Evolutionary conservation across 2,329 filamentous ascomycete genomes (phyloP).

Genomic region (Myriosclerotinia curreyana): DNA sequence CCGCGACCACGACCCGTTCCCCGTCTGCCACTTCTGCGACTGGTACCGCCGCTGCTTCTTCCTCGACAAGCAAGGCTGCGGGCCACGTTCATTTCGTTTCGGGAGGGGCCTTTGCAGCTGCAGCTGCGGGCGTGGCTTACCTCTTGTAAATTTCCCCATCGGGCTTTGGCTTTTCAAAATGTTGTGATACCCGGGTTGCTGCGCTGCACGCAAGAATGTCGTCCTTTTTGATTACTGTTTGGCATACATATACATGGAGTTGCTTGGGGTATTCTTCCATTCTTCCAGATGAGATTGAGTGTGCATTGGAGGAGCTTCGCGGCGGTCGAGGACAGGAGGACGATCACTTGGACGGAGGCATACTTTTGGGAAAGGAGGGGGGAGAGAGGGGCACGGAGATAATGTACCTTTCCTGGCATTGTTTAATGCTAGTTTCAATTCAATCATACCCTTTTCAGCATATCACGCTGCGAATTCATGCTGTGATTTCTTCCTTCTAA

Average conservation of each 20-base stretch:
- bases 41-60: neutral
- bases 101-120: conserved; percentile 15
- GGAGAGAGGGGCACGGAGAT: conserved; percentile 7
- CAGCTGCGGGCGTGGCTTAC: conserved; percentile 21
- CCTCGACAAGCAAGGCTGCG: conserved; percentile 17
- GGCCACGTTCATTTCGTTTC: conserved; percentile 14
- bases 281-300: conserved; percentile 13
- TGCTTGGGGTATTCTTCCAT: conserved; percentile 14
- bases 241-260: conserved; percentile 18
- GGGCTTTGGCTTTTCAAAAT: conserved; percentile 14
- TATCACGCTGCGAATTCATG: neutral
- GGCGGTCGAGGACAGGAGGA: conserved; percentile 12
- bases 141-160: conserved; percentile 17
- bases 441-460: conserved; percentile 9
- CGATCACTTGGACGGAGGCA: conserved; percentile 8
- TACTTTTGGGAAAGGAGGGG: too few relatives aligned
- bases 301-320: conserved; percentile 16
- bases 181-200: conserved; percentile 19
- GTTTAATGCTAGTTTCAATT: conserved; percentile 19
- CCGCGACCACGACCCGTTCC: conserved; percentile 1
- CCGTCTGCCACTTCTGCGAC: neutral
- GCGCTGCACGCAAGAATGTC: conserved; percentile 19
- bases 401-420: conserved; percentile 16
- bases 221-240: conserved; percentile 20
- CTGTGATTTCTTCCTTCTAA: neutral